Evolutionary conservation across 805 yeast species (phyloP), one percentile per base, ranked within the genome.

Genomic region (Ogataea nitratoaversa): DNA sequence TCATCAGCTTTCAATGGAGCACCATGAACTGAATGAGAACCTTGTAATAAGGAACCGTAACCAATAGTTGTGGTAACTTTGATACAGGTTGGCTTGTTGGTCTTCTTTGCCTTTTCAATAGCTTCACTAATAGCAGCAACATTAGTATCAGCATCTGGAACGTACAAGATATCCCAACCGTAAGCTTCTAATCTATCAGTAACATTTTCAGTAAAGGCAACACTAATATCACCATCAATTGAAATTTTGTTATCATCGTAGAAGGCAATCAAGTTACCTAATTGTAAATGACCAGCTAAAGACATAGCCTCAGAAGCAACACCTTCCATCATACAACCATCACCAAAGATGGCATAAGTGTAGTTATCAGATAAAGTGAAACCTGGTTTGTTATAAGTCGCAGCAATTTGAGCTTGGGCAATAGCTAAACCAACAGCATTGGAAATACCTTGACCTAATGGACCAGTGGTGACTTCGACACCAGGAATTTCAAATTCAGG

Each of bases 311-410:
- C 99, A 44, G 93, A 79, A 46, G 96, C 77, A 49, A 91, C 88
- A 78, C 99, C 99, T 75, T 91, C 99, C 89, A 83, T 84, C 74
- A 91, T 76, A 74, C 99, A 91, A 57, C 98, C 99, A 58, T 91
- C 99, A 72, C 99, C 99, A 46, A 90, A 70, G 72, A 91, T 80
- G 54, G 68, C 67, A 70, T 80, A 91, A 49, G 89, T 80, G 76
- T 72, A 78, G 65, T 78, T 77, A 71, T 87, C 85, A 42, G 90
- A 76, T 43, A 91, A 55, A 34, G 76, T 68, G 68, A 66, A 78
- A 59, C 74, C 84, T 56, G 95, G 95, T 74, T 85, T 87, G 83
- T 90, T 89, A 79, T 82, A 91, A 52, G 83, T 82, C 52, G 96
- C 96, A 55, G 95, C 96, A 46, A 86, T 70, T 68, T 88, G 90